Conservation (phyloP, 345 rosid species). For the Rhodamnia argentea region DNA sequence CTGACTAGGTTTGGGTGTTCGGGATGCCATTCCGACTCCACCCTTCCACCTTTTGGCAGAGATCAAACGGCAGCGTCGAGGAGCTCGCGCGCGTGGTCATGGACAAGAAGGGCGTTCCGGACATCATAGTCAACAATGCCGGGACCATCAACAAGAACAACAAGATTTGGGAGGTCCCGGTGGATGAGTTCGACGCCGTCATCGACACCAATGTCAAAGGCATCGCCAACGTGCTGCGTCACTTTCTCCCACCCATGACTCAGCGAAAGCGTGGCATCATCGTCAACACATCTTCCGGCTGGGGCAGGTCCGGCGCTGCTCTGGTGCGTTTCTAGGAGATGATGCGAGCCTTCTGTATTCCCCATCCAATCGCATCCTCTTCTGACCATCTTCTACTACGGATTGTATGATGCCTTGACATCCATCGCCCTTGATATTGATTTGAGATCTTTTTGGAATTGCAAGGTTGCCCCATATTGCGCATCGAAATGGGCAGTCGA, state of each 20-base stretch:
- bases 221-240: conserved; percentile 69
- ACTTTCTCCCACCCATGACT: conserved; percentile 81
- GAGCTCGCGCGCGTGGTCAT: conserved; percentile 56
- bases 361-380: not conserved
- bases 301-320: conserved; percentile 98
- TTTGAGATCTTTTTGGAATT: not conserved
- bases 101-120: conserved; percentile 86
- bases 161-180: conserved; percentile 91
- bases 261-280: conserved; percentile 71
- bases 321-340: conserved; percentile 38
- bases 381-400: not conserved
- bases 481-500: conserved; percentile 95
- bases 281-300: conserved; percentile 90
- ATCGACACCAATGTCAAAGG: conserved; percentile 92
- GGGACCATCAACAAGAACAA: conserved; percentile 85
- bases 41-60: conserved; percentile 18
- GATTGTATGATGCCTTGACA: too few species aligned
- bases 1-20: not conserved
- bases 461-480: conserved; percentile 93
- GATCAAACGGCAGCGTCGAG: conserved; percentile 54
- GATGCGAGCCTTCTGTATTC: not conserved
- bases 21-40: not conserved
- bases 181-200: conserved; percentile 79
- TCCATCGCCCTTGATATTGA: too few species aligned
- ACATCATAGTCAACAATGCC: conserved; percentile 90